Percentiles rank a stretch among this genome's conserved stretches.
These are phyloP conservation scores for Cercospora janseana DNA, from an alignment of 2,329 filamentous ascomycete genomes.

Conservation along the genomic window DNA sequence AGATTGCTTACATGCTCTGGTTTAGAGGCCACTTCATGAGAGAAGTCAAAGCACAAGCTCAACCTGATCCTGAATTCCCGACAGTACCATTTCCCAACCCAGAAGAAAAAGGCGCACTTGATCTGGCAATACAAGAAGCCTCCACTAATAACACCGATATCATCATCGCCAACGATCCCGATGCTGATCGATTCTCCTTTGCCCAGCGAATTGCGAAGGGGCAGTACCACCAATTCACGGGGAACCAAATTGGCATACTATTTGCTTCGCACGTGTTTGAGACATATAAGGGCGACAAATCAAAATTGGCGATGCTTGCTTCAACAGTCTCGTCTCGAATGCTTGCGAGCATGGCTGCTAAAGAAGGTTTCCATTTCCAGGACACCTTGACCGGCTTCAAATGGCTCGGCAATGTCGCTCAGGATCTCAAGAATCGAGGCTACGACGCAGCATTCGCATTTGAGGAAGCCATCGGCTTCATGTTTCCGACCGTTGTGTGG, in stretches of 20 bases:
- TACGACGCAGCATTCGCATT: conserved; percentile 58
- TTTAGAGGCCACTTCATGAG: conserved; percentile 40
- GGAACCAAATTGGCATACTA: conserved; percentile 63
- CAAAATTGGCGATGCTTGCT: conserved; percentile 56
- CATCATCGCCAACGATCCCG: conserved; percentile 63
- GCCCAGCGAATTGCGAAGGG: conserved; percentile 57
- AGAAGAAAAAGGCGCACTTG: conserved; percentile 62
- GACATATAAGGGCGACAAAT: conserved; percentile 41
- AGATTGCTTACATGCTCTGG: conserved; percentile 40
- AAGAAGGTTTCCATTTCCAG: conserved; percentile 56
- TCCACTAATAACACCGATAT: conserved; percentile 50
- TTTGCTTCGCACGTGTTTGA: conserved; percentile 59
- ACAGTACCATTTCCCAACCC: conserved; percentile 66
- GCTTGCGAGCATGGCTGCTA: conserved; percentile 56
- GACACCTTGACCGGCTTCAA: conserved; percentile 68
- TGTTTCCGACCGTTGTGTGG: conserved; percentile 61
- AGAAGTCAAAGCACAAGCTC: conserved; percentile 51
- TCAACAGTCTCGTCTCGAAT: conserved; percentile 65
- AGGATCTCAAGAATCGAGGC: conserved; percentile 50
- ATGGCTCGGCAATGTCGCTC: conserved; percentile 63
- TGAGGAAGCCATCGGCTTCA: conserved; percentile 66
- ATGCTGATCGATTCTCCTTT: conserved; percentile 63
- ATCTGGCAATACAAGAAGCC: conserved; percentile 58
- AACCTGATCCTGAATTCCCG: conserved; percentile 63
- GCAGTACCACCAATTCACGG: conserved; percentile 60